Evolutionary conservation across 257 asterid genomes (phyloP).

Genomic region (Handroanthus guayacan): DNA sequence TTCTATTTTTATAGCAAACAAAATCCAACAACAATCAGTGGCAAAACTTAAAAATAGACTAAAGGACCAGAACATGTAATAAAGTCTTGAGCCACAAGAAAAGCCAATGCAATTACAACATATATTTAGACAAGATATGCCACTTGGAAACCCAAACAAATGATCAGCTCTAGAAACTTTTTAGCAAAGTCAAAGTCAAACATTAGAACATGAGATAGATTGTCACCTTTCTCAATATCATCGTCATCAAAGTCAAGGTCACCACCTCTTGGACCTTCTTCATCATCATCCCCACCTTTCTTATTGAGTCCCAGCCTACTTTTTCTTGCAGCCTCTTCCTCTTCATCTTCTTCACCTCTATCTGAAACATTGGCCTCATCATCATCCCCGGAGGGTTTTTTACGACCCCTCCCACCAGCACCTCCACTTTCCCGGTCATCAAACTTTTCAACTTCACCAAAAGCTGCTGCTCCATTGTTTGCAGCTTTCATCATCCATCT

Average conservation of each 20-base stretch:
- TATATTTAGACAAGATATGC: neutral
- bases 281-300: constrained; percentile 84
- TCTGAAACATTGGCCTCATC: constrained; percentile 87
- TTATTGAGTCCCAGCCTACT: constrained; percentile 69
- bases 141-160: constrained; percentile 14
- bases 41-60: neutral
- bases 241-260: constrained; percentile 96
- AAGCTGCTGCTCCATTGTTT: constrained; percentile 91
- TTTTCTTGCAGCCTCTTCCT: constrained; percentile 79
- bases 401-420: constrained; percentile 81
- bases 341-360: constrained; percentile 97
- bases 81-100: constrained; percentile 2
- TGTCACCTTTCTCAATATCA: constrained; percentile 90
- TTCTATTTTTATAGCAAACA: neutral
- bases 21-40: constrained; percentile 9
- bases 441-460: constrained; percentile 84
- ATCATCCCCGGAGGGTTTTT: constrained; percentile 75
- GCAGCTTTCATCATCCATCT: constrained; percentile 99
- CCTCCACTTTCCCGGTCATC: constrained; percentile 78
- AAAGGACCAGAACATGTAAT: neutral
- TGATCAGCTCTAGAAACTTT: neutral
- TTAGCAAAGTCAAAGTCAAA: constrained; percentile 6
- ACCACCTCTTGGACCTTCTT: constrained; percentile 98
- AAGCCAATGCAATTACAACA: neutral
- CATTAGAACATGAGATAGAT: constrained; percentile 17